Evolutionary conservation across 139 green algal genomes (phyloP).

Genomic region (Volvox reticuliferus): DNA sequence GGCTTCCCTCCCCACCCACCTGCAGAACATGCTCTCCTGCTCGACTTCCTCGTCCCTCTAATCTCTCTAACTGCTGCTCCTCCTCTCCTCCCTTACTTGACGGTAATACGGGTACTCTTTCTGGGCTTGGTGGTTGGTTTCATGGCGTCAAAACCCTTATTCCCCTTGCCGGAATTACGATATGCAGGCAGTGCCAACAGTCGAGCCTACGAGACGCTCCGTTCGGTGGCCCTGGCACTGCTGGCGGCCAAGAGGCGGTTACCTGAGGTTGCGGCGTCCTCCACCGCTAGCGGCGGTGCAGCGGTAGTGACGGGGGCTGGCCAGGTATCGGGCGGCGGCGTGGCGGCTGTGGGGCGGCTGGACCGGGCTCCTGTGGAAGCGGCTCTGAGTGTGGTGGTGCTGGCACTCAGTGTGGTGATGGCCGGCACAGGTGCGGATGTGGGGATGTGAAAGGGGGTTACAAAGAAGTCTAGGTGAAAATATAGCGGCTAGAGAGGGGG

Average conservation of each 20-base stretch:
- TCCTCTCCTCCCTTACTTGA: too few species aligned
- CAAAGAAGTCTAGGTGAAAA: neutral
- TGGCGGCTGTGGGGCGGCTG: conserved; percentile 43
- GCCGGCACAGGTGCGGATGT: conserved; percentile 81
- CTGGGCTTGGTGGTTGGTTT: too few species aligned
- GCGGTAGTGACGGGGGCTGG: conserved; percentile 34
- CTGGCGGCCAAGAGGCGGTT: conserved; percentile 76
- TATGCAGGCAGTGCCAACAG: conserved; percentile 60
- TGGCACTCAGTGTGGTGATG: conserved; percentile 92
- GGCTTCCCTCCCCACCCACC: too few species aligned
- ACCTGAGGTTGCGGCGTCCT: conserved; percentile 58
- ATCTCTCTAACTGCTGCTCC: too few species aligned
- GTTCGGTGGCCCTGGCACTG: conserved; percentile 72
- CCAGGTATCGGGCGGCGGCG: conserved; percentile 31
- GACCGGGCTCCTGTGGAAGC: conserved; percentile 74
- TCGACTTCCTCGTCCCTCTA: too few species aligned
- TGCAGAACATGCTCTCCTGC: too few species aligned
- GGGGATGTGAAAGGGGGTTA: neutral
- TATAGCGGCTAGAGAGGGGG: neutral
- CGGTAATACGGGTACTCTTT: too few species aligned
- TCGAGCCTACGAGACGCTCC: conserved; percentile 68
- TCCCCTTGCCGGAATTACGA: neutral
- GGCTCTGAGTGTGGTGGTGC: conserved; percentile 67
- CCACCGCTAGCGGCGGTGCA: neutral
- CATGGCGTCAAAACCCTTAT: neutral